Evolutionary conservation across 495 filamentous ascomycete species (phyloP), one percentile per base, ranked within the genome.

Genomic region (Aspergillus ellipticus): DNA sequence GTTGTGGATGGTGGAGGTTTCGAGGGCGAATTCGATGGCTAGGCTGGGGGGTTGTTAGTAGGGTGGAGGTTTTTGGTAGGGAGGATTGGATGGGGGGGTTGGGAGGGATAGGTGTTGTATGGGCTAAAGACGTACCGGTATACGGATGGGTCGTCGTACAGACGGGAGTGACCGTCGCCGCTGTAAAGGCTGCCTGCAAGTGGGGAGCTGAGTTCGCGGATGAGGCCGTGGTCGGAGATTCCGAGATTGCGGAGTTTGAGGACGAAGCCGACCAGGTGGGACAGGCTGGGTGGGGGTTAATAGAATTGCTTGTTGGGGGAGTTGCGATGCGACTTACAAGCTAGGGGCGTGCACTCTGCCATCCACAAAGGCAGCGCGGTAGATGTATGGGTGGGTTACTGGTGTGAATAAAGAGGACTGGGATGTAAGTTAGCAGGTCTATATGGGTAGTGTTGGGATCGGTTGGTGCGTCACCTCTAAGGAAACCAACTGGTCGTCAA

Each of bases 401-500:
- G 86, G 85, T 2, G 89, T 82, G 62, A 95, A 96, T 2, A 90
- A 85, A 0, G 92, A 90, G 15, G 92, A 96, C 84, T 92, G 52
- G 31, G 63, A 39, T 22, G n/a, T 21, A 42, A 70, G 65, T 35
- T 54, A 35, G 8, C 49, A 15, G 15, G 11, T 31, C 35, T 39
- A 13, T n/a, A 13, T 13, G 35, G 15, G 37, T 21, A 9, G 22
- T n/a, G 3, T 20, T 28, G 15, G 20, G 35, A 17, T 42, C 29
- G 17, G 9, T 15, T 20, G 4, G 17, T 9, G 31, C 42, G 8
- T 53, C 63, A 89, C 86, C 79, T 96, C 92, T 50, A 96, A 69
- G 13, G 91, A 93, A 26, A 98, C 92, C 11, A 98, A 77, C 70
- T 98, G 94, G 71, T 98, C 94, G 66, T 98, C 94, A 51, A 97